Percentiles rank a stretch among this genome's conserved stretches.
These are phyloP conservation scores for Aschersonia sp. DNA, from an alignment of 2,329 filamentous ascomycete genomes.

Conservation along the genomic window DNA sequence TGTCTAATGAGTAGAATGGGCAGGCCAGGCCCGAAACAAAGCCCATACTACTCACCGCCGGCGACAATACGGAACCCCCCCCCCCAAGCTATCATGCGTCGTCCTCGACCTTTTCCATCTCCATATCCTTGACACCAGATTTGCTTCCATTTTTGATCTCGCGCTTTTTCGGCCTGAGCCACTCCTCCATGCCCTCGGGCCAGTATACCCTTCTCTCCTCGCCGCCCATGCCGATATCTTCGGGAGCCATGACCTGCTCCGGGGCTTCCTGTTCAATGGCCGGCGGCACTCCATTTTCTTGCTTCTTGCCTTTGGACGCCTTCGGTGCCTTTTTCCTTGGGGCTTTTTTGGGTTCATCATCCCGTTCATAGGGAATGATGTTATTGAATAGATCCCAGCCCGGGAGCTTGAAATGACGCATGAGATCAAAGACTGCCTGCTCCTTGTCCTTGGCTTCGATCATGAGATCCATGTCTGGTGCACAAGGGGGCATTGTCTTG, in stretches of 20 bases:
- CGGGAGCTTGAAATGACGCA: constrained; percentile 74
- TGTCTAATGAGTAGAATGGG: no score
- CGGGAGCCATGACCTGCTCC: constrained; percentile 37
- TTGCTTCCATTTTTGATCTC: constrained; percentile 29
- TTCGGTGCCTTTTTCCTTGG: constrained; percentile 23
- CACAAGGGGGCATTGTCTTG: constrained; percentile 65
- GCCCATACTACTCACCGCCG: no score
- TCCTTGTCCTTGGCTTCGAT: constrained; percentile 98
- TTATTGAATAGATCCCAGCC: constrained; percentile 65
- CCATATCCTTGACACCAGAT: constrained; percentile 15
- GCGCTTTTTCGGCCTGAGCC: constrained; percentile 69
- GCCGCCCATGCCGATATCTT: constrained; percentile 78
- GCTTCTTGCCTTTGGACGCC: constrained; percentile 21
- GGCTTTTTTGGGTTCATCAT: constrained; percentile 51
- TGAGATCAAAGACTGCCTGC: constrained; percentile 87
- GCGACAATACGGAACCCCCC: no score
- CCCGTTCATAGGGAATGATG: constrained; percentile 59
- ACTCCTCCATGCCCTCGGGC: constrained; percentile 81
- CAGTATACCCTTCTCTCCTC: constrained; percentile 73
- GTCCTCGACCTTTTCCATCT: background rate
- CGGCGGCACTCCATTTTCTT: constrained; percentile 14
- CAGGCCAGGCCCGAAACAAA: no score
- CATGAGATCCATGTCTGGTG: constrained; percentile 85
- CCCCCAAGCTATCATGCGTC: background rate
- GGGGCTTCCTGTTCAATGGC: constrained; percentile 23